phyloP scores from a whole-genome alignment of 768 basidiomycete species.

The Lactarius trivialis region DNA sequence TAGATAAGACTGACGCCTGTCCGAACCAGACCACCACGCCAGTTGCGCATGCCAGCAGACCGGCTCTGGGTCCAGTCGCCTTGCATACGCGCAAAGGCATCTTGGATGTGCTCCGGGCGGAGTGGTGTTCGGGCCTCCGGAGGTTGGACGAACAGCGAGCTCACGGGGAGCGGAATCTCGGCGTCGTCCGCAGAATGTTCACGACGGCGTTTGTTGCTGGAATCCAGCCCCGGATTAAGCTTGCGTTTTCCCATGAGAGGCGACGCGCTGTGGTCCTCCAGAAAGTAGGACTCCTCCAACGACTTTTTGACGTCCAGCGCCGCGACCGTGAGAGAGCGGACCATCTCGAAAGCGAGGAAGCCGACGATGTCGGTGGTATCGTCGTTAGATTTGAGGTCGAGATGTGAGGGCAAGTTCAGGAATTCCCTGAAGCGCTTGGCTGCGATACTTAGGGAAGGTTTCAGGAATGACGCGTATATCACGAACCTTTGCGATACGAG shows the following conservation, averaged over 20 bases:
- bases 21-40: conserved; percentile 78
- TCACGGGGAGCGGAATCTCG: conserved; percentile 60
- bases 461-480: neutral
- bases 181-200: conserved; percentile 51
- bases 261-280: conserved; percentile 55
- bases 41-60: conserved; percentile 83
- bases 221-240: conserved; percentile 33
- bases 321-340: conserved; percentile 84
- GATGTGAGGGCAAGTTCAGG: conserved; percentile 76
- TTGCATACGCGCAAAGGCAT: conserved; percentile 89
- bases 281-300: conserved; percentile 62
- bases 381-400: conserved; percentile 87
- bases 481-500: conserved; percentile 88
- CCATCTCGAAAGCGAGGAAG: conserved; percentile 96
- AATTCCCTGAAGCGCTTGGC: conserved; percentile 95
- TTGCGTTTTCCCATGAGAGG: conserved; percentile 69
- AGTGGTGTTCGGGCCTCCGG: conserved; percentile 75
- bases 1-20: conserved; percentile 76
- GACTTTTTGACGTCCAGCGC: conserved; percentile 80
- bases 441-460: conserved; percentile 28
- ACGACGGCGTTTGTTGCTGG: conserved; percentile 42
- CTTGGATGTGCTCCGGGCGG: conserved; percentile 80
- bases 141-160: conserved; percentile 74
- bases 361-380: conserved; percentile 96
- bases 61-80: conserved; percentile 75